phyloP scores from a whole-genome alignment of 371 early-diverging fungal genomes.

The Circinella minor region DNA sequence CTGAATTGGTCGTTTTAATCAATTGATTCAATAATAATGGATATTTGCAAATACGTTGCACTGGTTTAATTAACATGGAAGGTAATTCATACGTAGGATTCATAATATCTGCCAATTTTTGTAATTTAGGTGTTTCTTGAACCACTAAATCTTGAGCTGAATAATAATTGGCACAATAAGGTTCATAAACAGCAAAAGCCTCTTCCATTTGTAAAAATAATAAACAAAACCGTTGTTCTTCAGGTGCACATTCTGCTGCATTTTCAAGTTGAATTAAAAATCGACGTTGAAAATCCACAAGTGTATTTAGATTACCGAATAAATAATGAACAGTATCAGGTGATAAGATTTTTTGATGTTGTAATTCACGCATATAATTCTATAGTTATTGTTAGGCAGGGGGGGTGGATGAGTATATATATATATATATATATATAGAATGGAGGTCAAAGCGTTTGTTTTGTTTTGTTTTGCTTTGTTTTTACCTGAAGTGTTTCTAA shows the following conservation, averaged over 20 bases:
- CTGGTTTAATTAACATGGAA: constrained; percentile 94
- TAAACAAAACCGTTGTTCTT: constrained; percentile 90
- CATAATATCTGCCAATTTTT: constrained; percentile 67
- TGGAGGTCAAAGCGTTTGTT: background rate
- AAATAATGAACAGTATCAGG: constrained; percentile 76
- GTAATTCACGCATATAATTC: constrained; percentile 64
- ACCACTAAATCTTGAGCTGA: constrained; percentile 68
- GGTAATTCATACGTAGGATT: constrained; percentile 87
- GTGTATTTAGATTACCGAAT: constrained; percentile 90
- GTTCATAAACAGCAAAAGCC: constrained; percentile 89
- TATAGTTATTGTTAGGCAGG: constrained; percentile 2
- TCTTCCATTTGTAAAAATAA: constrained; percentile 81
- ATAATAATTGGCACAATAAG: constrained; percentile 91
- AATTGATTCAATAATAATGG: constrained; percentile 88
- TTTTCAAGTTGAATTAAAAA: constrained; percentile 93
- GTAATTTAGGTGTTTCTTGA: constrained; percentile 52
- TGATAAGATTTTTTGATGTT: constrained; percentile 63
- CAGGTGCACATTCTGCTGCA: constrained; percentile 67
- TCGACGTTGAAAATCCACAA: constrained; percentile 96
- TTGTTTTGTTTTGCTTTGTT: too few relatives aligned
- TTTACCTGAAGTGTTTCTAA: constrained; percentile 82
- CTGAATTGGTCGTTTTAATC: constrained; percentile 73
- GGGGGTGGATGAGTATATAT: too few relatives aligned
- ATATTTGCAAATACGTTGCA: constrained; percentile 98
- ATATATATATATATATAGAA: too few relatives aligned